These are phyloP conservation scores for Coniochaeta sp. DNA, from an alignment of 2,329 filamentous ascomycete genomes.

Conservation along the genomic window DNA sequence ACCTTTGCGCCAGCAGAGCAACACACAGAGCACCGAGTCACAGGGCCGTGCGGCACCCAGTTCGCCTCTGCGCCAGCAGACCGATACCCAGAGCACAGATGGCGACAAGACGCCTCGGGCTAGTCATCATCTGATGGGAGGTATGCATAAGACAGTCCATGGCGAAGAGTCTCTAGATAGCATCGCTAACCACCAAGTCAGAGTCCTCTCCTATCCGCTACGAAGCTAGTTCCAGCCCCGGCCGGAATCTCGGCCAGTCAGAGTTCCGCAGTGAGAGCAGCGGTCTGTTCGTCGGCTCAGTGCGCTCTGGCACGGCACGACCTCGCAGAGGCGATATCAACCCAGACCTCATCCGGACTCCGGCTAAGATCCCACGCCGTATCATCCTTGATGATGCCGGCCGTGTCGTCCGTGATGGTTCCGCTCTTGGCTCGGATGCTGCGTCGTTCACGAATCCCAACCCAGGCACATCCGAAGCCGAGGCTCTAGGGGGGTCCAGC, in stretches of 20 bases:
- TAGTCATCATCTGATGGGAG: slow-evolving; percentile 51
- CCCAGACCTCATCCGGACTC: slow-evolving; percentile 60
- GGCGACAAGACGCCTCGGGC: slow-evolving; percentile 67
- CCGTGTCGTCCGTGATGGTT: slow-evolving; percentile 48
- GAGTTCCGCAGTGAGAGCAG: slow-evolving; percentile 79
- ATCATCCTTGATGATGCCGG: slow-evolving; percentile 54
- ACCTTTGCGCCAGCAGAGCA: slow-evolving; percentile 49
- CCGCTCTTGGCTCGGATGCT: slow-evolving; percentile 46
- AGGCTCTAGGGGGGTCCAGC: slow-evolving; percentile 74
- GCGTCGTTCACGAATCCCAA: slow-evolving; percentile 57
- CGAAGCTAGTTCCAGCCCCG: slow-evolving; percentile 81
- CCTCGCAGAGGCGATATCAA: slow-evolving; percentile 80
- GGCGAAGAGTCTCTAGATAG: not conserved
- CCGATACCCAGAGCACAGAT: slow-evolving; percentile 44
- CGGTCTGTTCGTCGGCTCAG: slow-evolving; percentile 72
- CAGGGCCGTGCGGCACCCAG: slow-evolving; percentile 35
- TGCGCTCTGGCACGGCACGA: slow-evolving; percentile 46
- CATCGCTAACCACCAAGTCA: slow-evolving; percentile 27
- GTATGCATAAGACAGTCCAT: slow-evolving; percentile 31
- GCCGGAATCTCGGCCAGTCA: slow-evolving; percentile 50
- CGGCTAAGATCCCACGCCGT: slow-evolving; percentile 38
- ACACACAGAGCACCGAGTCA: slow-evolving; percentile 43
- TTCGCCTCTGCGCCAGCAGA: slow-evolving; percentile 53
- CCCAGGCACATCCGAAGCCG: slow-evolving; percentile 86
- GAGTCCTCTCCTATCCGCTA: slow-evolving; percentile 92